Conservation (phyloP, 2,329 filamentous ascomycete species). For the Immersiporthe knoxdaviesiana region DNA sequence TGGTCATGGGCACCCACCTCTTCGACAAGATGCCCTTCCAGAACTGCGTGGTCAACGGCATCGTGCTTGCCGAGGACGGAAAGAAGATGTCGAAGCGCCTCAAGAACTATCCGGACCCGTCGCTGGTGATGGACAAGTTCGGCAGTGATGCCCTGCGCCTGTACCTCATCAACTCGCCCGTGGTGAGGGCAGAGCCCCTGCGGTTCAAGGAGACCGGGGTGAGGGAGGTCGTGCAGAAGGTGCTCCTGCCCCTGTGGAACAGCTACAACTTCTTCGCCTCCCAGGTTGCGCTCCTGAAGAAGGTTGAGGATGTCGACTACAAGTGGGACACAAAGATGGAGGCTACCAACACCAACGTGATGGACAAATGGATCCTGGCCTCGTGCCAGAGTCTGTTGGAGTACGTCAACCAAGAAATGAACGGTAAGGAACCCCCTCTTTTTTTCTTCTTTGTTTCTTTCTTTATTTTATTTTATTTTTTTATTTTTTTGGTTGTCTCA, state of each 20-base stretch:
- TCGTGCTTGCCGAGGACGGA: slow-evolving; percentile 89
- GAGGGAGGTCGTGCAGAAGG: slow-evolving; percentile 92
- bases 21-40: slow-evolving; percentile 86
- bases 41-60: slow-evolving; percentile 95
- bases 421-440: slow-evolving; percentile 52
- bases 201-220: slow-evolving; percentile 91
- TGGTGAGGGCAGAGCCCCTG: slow-evolving; percentile 87
- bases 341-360: slow-evolving; percentile 82
- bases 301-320: slow-evolving; percentile 77
- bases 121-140: slow-evolving; percentile 80
- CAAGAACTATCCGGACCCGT: slow-evolving; percentile 93
- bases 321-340: slow-evolving; percentile 77
- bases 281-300: slow-evolving; percentile 84
- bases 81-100: slow-evolving; percentile 99
- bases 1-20: slow-evolving; percentile 85
- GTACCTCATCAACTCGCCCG: slow-evolving; percentile 96
- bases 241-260: slow-evolving; percentile 91
- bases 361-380: slow-evolving; percentile 95
- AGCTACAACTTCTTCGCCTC: slow-evolving; percentile 96
- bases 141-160: slow-evolving; percentile 90
- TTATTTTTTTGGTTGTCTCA: background rate
- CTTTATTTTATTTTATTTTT: background rate
- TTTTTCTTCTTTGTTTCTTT: background rate
- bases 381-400: slow-evolving; percentile 88
- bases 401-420: slow-evolving; percentile 94